Evolutionary conservation across 306 rosid species (phyloP).

Genomic region (Lablab purpureus): DNA sequence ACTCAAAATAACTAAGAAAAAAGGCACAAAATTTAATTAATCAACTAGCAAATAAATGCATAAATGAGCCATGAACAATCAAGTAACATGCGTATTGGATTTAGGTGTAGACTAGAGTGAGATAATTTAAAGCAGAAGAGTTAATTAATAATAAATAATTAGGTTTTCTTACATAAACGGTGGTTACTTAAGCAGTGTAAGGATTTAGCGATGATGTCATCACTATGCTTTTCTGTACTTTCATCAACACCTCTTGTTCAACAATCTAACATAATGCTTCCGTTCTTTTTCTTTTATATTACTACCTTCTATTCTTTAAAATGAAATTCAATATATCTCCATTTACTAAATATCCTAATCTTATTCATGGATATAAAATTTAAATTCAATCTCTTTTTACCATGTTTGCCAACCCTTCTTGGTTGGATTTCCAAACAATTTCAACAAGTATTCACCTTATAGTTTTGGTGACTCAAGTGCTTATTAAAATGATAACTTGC

Average conservation of each 20-base stretch:
- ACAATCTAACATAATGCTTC: too few relatives aligned
- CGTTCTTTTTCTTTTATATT: too few relatives aligned
- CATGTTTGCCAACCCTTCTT: conserved; percentile 67
- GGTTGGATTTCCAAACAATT: conserved; percentile 78
- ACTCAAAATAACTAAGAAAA: neutral
- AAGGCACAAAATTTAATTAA: neutral
- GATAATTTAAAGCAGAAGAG: too few relatives aligned
- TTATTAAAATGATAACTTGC: conserved; percentile 12
- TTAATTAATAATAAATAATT: too few relatives aligned
- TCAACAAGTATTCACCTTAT: conserved; percentile 54
- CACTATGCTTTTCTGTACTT: too few relatives aligned
- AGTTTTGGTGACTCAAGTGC: conserved; percentile 40
- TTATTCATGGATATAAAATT: neutral
- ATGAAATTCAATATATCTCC: neutral
- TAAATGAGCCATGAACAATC: neutral
- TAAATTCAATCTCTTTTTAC: neutral
- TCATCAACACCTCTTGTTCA: too few relatives aligned
- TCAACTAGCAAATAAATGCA: neutral
- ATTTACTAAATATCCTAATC: neutral
- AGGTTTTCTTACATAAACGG: too few relatives aligned
- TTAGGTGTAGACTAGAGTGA: too few relatives aligned
- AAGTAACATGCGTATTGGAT: too few relatives aligned
- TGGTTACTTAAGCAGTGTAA: too few relatives aligned
- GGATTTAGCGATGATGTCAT: too few relatives aligned
- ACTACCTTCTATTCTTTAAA: too few relatives aligned